Conservation (phyloP, 495 filamentous ascomycete genomes). For the Tuber aestivum region DNA sequence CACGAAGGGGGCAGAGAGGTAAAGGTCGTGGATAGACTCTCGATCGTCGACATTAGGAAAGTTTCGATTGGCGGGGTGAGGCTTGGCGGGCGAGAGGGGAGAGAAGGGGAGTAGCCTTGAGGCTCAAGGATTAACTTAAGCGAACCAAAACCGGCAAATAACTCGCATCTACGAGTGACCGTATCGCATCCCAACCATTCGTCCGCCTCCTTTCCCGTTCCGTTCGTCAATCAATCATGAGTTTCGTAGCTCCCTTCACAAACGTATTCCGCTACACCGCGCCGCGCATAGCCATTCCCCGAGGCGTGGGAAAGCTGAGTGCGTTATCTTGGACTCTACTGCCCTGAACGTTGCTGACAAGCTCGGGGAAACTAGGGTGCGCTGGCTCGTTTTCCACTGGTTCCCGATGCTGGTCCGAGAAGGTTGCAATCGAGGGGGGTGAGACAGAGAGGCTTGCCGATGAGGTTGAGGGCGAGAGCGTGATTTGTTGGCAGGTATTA, state of each 20-base stretch:
- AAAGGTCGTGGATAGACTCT: conserved; percentile 18
- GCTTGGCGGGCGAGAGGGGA: conserved; percentile 7
- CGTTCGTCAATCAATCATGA: neutral
- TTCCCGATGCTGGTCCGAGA: neutral
- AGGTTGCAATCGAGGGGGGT: conserved; percentile 2
- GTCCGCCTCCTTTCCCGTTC: neutral
- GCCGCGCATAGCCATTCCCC: neutral
- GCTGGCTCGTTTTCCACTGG: neutral
- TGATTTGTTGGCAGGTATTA: neutral
- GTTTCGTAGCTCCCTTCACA: neutral
- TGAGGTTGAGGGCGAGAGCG: conserved; percentile 43
- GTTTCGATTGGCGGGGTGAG: conserved; percentile 13
- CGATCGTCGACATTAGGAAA: neutral
- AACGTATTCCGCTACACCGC: neutral
- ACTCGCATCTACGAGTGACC: conserved; percentile 5
- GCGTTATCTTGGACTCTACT: neutral
- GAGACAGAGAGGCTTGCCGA: conserved; percentile 46
- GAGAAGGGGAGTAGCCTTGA: neutral
- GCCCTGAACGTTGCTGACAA: neutral
- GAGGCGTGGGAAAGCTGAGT: conserved; percentile 4
- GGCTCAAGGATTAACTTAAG: conserved; percentile 16
- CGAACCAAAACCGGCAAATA: conserved; percentile 7
- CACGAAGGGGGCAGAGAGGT: conserved; percentile 68
- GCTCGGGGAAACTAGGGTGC: neutral
- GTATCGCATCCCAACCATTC: neutral